Evolutionary conservation across 192 early-diverging fungal species (phyloP).

Genomic region (Gamsiella multidivaricata): DNA sequence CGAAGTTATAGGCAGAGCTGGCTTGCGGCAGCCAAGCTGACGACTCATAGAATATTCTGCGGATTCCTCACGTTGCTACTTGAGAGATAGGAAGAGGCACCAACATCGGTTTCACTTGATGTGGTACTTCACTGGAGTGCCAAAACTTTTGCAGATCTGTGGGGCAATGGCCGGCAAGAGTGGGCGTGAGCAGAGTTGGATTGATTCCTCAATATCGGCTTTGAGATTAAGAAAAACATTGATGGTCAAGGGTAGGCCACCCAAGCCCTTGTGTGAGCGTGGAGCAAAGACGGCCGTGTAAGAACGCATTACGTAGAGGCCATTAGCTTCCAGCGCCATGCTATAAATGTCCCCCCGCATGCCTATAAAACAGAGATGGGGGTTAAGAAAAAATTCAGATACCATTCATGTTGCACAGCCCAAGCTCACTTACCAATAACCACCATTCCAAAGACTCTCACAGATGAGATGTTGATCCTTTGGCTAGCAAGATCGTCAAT

Average conservation of each 20-base stretch:
- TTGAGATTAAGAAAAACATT: slow-evolving; percentile 1
- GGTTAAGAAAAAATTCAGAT: neutral
- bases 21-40: too few relatives aligned
- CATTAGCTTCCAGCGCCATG: neutral
- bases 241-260: too few relatives aligned
- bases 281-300: too few relatives aligned
- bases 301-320: too few relatives aligned
- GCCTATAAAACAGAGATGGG: neutral
- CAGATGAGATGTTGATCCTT: slow-evolving; percentile 22
- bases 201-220: neutral
- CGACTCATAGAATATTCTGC: too few relatives aligned
- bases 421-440: slow-evolving; percentile 9
- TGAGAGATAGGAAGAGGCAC: too few relatives aligned
- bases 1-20: too few relatives aligned
- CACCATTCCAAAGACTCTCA: slow-evolving; percentile 17
- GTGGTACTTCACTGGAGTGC: slow-evolving; percentile 6
- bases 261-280: too few relatives aligned
- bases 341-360: neutral
- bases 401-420: neutral
- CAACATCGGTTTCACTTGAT: too few relatives aligned
- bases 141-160: slow-evolving; percentile 10
- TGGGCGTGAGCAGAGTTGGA: slow-evolving; percentile 9
- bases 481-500: slow-evolving; percentile 25
- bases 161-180: neutral
- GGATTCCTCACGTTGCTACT: too few relatives aligned